Evolutionary conservation across 352 stramenopile species (phyloP), one percentile per base, ranked within the genome.

Genomic region (Blastocystis sp.): DNA sequence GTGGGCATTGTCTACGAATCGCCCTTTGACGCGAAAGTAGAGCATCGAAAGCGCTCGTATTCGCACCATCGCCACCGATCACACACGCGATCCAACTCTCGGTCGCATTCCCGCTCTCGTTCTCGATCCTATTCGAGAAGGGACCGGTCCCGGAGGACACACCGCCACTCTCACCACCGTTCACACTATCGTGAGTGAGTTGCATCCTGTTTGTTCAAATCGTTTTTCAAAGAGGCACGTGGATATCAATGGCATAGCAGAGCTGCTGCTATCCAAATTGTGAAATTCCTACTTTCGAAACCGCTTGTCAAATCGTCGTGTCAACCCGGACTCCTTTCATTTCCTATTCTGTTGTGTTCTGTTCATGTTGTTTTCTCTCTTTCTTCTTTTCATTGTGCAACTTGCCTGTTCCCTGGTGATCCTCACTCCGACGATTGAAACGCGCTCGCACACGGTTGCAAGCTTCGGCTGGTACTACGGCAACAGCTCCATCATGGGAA

Each of bases 1-100:
- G 56, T 81, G n/a, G 14, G 62, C 19, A 43, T 9, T 48, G 71
- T 81, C n/a, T 81, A 64, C 38, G n/a, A 41, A 41, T 81, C 71
- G 0, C 45, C 52, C 0, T 81, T 81, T 65, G 71, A 59, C 1
- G 40, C 19, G 52, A 48, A 66, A 17, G 14, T n/a, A 9, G 28
- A 11, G 7, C 65, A 2, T 66, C 11, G 45, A 28, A 43, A 56
- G 48, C 48, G 48, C 48, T 56, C 48, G 48, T 56, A 7, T 14
- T 56, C 48, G 48, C 28, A 64, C 38, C 71, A 74, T 21, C 64
- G 64, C 21, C 64, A 74, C 17, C 64, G 52, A 64, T 23, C 11
- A 1, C 48, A 40, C 1, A 64, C 43, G 0, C 21, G 38, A 34
- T 62, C 43, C 9, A 61, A 45, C 14, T 64, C 11, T n/a, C 43